Conservation (phyloP, 1,284 basidiomycete species). For the Xerocomus tenax region DNA sequence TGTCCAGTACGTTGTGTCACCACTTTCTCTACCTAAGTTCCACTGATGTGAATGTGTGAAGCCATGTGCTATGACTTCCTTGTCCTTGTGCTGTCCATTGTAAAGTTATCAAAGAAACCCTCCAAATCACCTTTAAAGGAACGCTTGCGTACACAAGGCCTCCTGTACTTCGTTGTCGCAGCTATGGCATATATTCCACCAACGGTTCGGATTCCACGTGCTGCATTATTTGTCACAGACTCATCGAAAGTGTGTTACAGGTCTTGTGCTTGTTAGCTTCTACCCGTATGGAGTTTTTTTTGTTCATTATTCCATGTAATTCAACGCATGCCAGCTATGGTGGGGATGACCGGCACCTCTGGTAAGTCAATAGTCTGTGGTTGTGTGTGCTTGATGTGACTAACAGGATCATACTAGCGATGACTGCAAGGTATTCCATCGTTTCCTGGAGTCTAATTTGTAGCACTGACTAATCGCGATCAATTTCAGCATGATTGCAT, state of each 20-base stretch:
- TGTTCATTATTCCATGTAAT: neutral
- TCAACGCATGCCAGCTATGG: neutral
- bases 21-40: too few relatives aligned
- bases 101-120: conserved; percentile 9
- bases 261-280: neutral
- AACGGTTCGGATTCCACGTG: conserved; percentile 2
- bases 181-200: conserved; percentile 8
- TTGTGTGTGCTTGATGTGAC: too few relatives aligned
- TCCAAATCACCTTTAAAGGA: conserved; percentile 12
- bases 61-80: conserved; percentile 17
- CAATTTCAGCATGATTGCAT: too few relatives aligned
- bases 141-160: conserved; percentile 14
- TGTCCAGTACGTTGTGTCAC: conserved; percentile 12
- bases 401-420: too few relatives aligned
- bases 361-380: too few relatives aligned
- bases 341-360: too few relatives aligned
- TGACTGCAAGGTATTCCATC: too few relatives aligned
- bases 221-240: neutral
- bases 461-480: too few relatives aligned
- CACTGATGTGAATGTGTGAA: neutral
- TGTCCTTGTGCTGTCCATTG: conserved; percentile 14
- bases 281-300: neutral
- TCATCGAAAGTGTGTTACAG: neutral
- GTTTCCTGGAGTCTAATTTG: too few relatives aligned
- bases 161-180: conserved; percentile 18